Percentiles rank a stretch among this genome's conserved stretches.
phyloP scores from a whole-genome alignment of 208 protist genomes.

The Trypanosoma avium region DNA sequence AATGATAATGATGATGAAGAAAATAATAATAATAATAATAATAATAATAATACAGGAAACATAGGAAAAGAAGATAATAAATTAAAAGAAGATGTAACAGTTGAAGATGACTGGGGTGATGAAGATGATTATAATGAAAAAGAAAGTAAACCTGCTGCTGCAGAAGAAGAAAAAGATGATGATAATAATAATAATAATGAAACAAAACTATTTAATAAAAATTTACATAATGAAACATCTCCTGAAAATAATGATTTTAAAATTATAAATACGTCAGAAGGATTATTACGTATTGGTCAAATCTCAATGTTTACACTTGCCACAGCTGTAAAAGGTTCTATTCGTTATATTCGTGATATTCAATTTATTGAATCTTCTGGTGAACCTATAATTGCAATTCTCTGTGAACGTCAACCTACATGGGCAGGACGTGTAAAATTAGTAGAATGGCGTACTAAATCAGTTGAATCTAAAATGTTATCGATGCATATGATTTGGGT shows the following conservation, averaged over 20 bases:
- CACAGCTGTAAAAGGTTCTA: conserved; percentile 38
- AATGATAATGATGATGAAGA: conserved; percentile 17
- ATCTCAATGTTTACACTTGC: conserved; percentile 48
- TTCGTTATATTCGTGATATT: conserved; percentile 85
- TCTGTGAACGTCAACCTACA: conserved; percentile 75
- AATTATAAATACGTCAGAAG: neutral
- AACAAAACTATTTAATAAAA: neutral
- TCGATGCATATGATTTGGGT: conserved; percentile 79
- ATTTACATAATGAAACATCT: neutral
- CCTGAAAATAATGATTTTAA: conserved; percentile 7
- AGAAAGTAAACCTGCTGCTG: neutral
- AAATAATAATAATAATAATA: neutral
- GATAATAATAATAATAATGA: neutral
- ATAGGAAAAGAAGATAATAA: conserved; percentile 11
- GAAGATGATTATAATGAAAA: conserved; percentile 72
- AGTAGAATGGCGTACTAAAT: conserved; percentile 76
- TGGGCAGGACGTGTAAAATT: conserved; percentile 86
- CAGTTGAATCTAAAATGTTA: conserved; percentile 78
- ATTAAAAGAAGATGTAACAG: conserved; percentile 14
- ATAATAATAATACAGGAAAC: neutral
- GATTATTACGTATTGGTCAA: conserved; percentile 22
- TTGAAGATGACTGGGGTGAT: conserved; percentile 75
- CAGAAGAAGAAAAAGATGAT: conserved; percentile 1
- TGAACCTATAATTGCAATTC: conserved; percentile 75
- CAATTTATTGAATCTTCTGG: conserved; percentile 80